Conservation (phyloP, 768 basidiomycete genomes). For the Tylopilus cervinicoccineus region DNA sequence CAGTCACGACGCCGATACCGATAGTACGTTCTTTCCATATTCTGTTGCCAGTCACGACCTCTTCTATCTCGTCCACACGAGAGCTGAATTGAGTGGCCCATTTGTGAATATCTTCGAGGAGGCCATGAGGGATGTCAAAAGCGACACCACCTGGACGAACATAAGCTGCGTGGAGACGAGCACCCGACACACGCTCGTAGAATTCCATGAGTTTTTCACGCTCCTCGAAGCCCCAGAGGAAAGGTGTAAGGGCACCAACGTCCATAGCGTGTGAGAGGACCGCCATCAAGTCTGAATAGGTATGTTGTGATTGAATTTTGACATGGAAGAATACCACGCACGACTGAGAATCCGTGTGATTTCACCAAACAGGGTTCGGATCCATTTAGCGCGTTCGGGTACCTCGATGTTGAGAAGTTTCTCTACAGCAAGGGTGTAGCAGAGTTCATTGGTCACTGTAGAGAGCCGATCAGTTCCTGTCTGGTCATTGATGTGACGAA, state of each 20-base stretch:
- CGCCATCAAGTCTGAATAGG: slow-evolving; percentile 82
- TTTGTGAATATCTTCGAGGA: slow-evolving; percentile 97
- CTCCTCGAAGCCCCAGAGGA: slow-evolving; percentile 99
- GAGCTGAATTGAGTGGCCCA: slow-evolving; percentile 95
- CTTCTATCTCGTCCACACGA: slow-evolving; percentile 95
- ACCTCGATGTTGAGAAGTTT: slow-evolving; percentile 97
- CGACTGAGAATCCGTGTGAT: slow-evolving; percentile 95
- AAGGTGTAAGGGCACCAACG: slow-evolving; percentile 96
- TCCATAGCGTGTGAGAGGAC: slow-evolving; percentile 95
- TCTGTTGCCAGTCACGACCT: slow-evolving; percentile 95
- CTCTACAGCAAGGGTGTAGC: slow-evolving; percentile 96
- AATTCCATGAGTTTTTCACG: slow-evolving; percentile 99
- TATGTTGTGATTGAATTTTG: neutral
- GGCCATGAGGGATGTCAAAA: slow-evolving; percentile 95
- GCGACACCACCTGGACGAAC: slow-evolving; percentile 97
- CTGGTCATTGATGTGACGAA: slow-evolving; percentile 1
- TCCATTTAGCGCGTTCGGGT: slow-evolving; percentile 97
- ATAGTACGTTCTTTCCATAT: slow-evolving; percentile 97
- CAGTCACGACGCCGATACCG: slow-evolving; percentile 86
- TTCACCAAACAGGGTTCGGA: slow-evolving; percentile 94
- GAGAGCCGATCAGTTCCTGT: slow-evolving; percentile 1
- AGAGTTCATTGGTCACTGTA: slow-evolving; percentile 97
- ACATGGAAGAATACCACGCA: slow-evolving; percentile 34
- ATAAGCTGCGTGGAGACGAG: slow-evolving; percentile 96
- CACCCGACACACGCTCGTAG: slow-evolving; percentile 98